A percentile compares a stretch with the other conserved stretches of the same genome.
These are phyloP conservation scores for Cucurbita argyrosperma DNA, from an alignment of 306 rosid genomes.

Conservation along the genomic window DNA sequence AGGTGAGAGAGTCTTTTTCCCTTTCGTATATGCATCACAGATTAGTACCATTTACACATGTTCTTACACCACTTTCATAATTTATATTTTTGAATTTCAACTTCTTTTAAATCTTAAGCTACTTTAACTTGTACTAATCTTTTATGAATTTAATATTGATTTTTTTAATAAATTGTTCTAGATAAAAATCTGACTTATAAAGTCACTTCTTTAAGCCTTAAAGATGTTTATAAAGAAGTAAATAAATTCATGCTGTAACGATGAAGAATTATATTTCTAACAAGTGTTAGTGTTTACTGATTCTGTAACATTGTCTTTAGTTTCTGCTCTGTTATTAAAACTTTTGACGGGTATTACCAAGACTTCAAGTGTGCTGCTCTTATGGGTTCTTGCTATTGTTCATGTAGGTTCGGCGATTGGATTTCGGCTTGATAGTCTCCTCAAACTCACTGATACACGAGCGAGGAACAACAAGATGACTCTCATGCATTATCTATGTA, in stretches of 20 bases:
- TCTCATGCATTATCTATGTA: slow-evolving; percentile 98
- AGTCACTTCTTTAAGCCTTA: no score
- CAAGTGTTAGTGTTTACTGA: background rate
- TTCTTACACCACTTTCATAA: background rate
- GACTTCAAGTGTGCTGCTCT: background rate
- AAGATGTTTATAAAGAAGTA: no score
- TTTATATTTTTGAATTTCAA: background rate
- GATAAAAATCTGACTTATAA: no score
- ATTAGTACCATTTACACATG: background rate
- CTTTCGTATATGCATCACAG: background rate
- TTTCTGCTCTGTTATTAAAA: background rate
- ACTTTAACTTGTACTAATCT: background rate
- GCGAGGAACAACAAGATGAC: slow-evolving; percentile 89
- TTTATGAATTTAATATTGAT: no score
- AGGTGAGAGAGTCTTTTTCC: slow-evolving; percentile 33
- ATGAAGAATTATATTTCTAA: background rate
- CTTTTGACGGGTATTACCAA: background rate
- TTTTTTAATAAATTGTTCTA: no score
- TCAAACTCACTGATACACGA: slow-evolving; percentile 86
- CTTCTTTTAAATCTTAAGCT: background rate
- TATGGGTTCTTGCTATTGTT: background rate
- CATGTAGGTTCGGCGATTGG: slow-evolving; percentile 87
- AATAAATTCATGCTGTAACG: no score
- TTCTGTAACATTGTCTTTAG: background rate
- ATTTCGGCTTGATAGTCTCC: slow-evolving; percentile 93